These are phyloP conservation scores for Viola odorata DNA, from an alignment of 345 rosid species.

Conservation along the genomic window DNA sequence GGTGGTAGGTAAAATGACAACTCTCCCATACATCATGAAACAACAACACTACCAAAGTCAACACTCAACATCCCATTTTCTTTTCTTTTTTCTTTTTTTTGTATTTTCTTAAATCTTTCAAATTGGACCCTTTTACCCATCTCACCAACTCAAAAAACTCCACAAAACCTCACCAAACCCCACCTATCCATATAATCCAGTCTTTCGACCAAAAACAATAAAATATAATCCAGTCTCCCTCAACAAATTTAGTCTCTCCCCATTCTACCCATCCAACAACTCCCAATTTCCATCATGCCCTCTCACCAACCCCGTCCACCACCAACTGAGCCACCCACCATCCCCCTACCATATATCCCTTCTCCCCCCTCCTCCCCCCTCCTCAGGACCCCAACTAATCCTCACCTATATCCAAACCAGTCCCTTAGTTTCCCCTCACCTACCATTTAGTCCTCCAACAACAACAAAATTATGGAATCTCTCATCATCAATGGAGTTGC, in stretches of 20 bases:
- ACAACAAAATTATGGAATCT: constrained; percentile 1
- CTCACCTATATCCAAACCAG: not conserved
- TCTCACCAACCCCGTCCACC: constrained; percentile 9
- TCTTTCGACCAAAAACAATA: too few species aligned
- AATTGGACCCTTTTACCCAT: not conserved
- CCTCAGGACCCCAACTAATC: constrained; percentile 11
- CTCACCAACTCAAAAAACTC: constrained; percentile 16
- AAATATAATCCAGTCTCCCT: constrained; percentile 1
- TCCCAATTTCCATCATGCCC: not conserved
- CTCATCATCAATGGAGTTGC: not conserved
- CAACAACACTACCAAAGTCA: not conserved
- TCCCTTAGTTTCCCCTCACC: not conserved
- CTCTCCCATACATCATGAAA: not conserved
- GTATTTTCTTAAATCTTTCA: not conserved
- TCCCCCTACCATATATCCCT: constrained; percentile 7
- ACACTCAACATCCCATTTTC: constrained; percentile 1
- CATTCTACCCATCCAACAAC: constrained; percentile 12
- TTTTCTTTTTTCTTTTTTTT: too few species aligned
- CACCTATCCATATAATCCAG: not conserved
- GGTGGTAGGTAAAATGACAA: not conserved
- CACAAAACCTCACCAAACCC: constrained; percentile 9
- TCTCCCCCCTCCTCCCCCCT: not conserved
- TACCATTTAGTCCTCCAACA: not conserved
- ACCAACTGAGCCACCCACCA: not conserved
- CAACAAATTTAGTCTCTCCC: not conserved